These are phyloP conservation scores for Aspergillus sp. DNA, from an alignment of 2,329 filamentous ascomycete genomes.

Conservation along the genomic window DNA sequence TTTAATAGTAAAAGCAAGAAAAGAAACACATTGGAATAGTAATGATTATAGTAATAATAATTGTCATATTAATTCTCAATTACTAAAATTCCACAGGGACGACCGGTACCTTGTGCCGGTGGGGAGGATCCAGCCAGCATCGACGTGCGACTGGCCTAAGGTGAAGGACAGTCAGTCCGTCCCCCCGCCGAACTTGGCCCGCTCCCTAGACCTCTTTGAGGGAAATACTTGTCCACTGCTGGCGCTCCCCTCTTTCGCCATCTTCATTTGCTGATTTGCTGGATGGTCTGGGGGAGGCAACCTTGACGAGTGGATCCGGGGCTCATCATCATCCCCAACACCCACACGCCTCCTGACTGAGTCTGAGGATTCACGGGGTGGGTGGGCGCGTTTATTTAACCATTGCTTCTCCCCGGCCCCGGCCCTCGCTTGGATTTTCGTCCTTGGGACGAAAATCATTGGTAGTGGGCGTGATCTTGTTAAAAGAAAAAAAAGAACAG, in stretches of 20 bases:
- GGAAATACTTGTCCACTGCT: conserved; percentile 13
- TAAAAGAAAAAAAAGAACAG: conserved; percentile 1
- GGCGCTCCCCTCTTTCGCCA: conserved; percentile 4
- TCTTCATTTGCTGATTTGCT: conserved; percentile 3
- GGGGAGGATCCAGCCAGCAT: conserved; percentile 13
- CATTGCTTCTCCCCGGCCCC: conserved; percentile 24
- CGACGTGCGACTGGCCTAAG: conserved; percentile 13
- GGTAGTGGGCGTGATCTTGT: not conserved
- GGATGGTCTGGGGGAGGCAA: conserved; percentile 31
- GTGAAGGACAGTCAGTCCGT: not conserved
- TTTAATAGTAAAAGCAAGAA: no score
- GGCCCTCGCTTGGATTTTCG: conserved; percentile 21
- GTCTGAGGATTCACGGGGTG: conserved; percentile 6
- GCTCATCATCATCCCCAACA: conserved; percentile 22
- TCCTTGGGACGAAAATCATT: conserved; percentile 20
- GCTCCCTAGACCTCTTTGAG: conserved; percentile 12
- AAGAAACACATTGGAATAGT: no score
- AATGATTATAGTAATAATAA: no score
- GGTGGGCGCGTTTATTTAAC: conserved; percentile 23
- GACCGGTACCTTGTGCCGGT: not conserved
- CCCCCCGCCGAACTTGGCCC: conserved; percentile 20
- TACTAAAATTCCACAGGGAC: not conserved
- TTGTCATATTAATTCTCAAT: no score
- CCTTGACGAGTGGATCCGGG: conserved; percentile 22
- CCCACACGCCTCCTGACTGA: conserved; percentile 21